Evolutionary conservation across 78 protist species (phyloP), one percentile per base, ranked within the genome.

Genomic region (Monocercomonoides exilis): DNA sequence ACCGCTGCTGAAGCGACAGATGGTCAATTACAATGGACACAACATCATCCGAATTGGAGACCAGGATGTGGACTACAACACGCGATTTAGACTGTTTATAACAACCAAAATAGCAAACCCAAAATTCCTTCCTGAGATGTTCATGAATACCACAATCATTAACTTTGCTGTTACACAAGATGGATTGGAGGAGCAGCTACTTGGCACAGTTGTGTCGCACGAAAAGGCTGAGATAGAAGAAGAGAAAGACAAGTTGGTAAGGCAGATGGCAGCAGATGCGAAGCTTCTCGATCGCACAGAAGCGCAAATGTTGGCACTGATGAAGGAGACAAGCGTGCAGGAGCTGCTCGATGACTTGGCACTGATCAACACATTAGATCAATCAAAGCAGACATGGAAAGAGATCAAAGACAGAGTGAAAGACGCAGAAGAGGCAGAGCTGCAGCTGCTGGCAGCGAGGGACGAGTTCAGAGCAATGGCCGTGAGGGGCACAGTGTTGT

Each of bases 261-360:
- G 38, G 38, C 70, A 54, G 70, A 11, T 54, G 38, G 70, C 70
- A 21, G 70, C 70, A 11, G 70, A 54, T 87, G 44, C 77, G 45
- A 64, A 84, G 64, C 88, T 85, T 86, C 87, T 93, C 41, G 2
- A 32, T 34, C 91, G 80, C 35, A 11, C 90, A 29, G 93, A 94
- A 54, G 92, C 84, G 1, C 42, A 80, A 63, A 91, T 94, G 33
- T 86, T 94, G 64, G 1, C 33, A 38, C 70, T 89, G 82, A 85
- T 94, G 32, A 29, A 42, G 36, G 81, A 77, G 41, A 0, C 89
- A 2, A 34, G 44, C 77, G 92, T 89, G 0, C 89, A 85, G 63
- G 88, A 91, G 2, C 94, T 95, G 29, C 70, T 54, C 38, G 97
- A 95, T 77, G 93, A 95, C 90, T 94, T 91, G 64, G 77, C 43